phyloP scores from a whole-genome alignment of 768 basidiomycete species.

The Rhodosporidiobolus sp. region DNA sequence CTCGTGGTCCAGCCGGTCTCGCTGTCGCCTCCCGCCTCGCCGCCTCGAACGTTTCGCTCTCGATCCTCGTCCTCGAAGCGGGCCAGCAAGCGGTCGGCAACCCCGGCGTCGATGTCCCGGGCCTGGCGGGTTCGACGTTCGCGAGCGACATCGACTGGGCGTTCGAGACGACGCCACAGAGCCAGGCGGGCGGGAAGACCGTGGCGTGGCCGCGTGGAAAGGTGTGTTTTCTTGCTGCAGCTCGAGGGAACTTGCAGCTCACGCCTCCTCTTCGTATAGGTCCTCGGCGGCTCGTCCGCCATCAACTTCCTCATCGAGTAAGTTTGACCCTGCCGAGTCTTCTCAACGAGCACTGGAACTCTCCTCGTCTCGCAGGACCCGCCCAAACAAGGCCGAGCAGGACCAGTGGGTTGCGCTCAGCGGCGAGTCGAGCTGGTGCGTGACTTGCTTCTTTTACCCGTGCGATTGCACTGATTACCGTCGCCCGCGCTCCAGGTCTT shows the following conservation, averaged over 20 bases:
- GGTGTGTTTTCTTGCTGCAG: background rate
- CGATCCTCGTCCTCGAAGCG: constrained; percentile 54
- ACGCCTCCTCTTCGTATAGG: background rate
- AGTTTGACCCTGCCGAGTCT: background rate
- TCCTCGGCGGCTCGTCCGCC: constrained; percentile 41
- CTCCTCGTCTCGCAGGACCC: background rate
- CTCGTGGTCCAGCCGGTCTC: constrained; percentile 48
- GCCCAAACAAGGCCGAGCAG: constrained; percentile 10
- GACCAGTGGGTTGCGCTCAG: constrained; percentile 1
- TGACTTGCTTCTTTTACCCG: background rate
- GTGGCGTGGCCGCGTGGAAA: constrained; percentile 27
- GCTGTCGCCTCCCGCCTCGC: constrained; percentile 54
- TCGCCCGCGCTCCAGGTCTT: constrained; percentile 1
- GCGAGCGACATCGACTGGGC: constrained; percentile 15
- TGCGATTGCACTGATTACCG: background rate
- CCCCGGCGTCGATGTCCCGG: constrained; percentile 15
- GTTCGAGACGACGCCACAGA: constrained; percentile 17
- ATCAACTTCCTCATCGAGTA: constrained; percentile 33
- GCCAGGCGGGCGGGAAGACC: constrained; percentile 2
- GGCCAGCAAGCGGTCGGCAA: constrained; percentile 39
- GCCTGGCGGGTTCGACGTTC: constrained; percentile 15
- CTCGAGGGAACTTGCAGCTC: background rate
- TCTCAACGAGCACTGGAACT: background rate
- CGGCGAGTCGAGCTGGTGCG: background rate
- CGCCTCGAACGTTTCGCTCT: constrained; percentile 49